Evolutionary conservation across 306 rosid species (phyloP), one percentile per base, ranked within the genome.

Genomic region (Rubus idaeus): DNA sequence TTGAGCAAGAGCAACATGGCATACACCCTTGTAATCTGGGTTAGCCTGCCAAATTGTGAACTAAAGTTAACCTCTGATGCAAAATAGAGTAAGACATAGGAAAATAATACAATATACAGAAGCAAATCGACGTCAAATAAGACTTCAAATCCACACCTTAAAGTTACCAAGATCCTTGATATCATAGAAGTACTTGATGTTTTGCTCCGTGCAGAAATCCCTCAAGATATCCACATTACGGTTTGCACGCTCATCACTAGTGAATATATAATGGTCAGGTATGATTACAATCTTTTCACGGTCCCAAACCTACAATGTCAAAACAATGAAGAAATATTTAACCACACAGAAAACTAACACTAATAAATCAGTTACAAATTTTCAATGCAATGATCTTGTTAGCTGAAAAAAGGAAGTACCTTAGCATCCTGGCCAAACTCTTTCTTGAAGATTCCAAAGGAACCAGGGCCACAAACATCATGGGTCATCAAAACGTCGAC

Each of bases 21-120:
- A 94, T 52, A 94, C 98, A 65, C 98, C 98, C 86, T 94, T 94
- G 86, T 91, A 94, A 82, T 94, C 98, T 9, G 97, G 98, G 89
- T 94, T 94, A 76, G 85, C 98, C 98, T 94, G 83, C 79, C 80
- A 74, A 65, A 23, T 82, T 71, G 84, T 75, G 75, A 40, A 35
- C 44, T 7, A 73, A 66, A 65, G 53, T 73, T 47, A 75, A 60
- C 30, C 41, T 78, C 74, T 45, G 45, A 41, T 50, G 53, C 51
- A 72, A 30, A 66, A 50, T 37, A 52, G n/a, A 45, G 62, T 56
- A 50, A 73, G 49, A 78, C 42, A 77, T 8, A 64, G 40, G 35
- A 30, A 30, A 30, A 30, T 30, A 30, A 30, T 30, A 47, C 50
- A 75, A 49, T 18, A 64, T 6, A 81, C 42, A 73, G 3, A 14